Evolutionary conservation across 2,329 filamentous ascomycete species (phyloP).

Genomic region (Coleophoma eucalyptorum): DNA sequence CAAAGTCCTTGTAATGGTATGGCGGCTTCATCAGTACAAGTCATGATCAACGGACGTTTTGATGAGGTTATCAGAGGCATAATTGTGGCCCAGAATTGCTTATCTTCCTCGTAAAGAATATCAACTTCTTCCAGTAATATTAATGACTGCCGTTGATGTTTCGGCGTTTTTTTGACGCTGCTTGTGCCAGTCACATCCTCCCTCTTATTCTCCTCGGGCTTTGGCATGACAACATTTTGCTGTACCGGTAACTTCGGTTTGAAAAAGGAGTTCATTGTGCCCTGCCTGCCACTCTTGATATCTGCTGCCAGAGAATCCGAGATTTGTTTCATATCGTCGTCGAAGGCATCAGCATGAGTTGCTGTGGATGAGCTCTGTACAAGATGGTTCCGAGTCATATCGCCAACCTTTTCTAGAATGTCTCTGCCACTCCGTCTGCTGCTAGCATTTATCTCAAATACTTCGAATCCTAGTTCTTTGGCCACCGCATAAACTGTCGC

Average conservation of each 20-base stretch:
- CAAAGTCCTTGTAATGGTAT: constrained; percentile 67
- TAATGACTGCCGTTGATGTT: constrained; percentile 80
- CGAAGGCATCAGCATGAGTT: constrained; percentile 24
- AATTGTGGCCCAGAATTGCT: constrained; percentile 87
- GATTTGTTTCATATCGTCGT: constrained; percentile 28
- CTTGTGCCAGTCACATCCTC: neutral
- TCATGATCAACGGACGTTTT: constrained; percentile 89
- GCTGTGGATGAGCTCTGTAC: constrained; percentile 54
- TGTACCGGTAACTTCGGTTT: constrained; percentile 42
- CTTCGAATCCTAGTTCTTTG: constrained; percentile 85
- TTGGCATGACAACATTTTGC: constrained; percentile 12
- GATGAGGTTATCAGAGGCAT: constrained; percentile 75
- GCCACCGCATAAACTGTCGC: constrained; percentile 89
- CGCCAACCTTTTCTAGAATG: constrained; percentile 84
- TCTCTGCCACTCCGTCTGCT: constrained; percentile 84
- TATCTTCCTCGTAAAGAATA: constrained; percentile 90
- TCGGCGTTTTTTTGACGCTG: constrained; percentile 11
- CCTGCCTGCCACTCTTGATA: constrained; percentile 66
- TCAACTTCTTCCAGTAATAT: constrained; percentile 95
- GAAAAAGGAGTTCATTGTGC: constrained; percentile 80
- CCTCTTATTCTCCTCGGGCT: constrained; percentile 20
- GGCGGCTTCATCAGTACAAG: constrained; percentile 88
- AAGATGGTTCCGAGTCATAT: constrained; percentile 95
- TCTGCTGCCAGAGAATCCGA: constrained; percentile 49
- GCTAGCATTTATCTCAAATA: constrained; percentile 91